phyloP scores from a whole-genome alignment of 169 alveolate species.

The Cryptosporidium sp. region DNA sequence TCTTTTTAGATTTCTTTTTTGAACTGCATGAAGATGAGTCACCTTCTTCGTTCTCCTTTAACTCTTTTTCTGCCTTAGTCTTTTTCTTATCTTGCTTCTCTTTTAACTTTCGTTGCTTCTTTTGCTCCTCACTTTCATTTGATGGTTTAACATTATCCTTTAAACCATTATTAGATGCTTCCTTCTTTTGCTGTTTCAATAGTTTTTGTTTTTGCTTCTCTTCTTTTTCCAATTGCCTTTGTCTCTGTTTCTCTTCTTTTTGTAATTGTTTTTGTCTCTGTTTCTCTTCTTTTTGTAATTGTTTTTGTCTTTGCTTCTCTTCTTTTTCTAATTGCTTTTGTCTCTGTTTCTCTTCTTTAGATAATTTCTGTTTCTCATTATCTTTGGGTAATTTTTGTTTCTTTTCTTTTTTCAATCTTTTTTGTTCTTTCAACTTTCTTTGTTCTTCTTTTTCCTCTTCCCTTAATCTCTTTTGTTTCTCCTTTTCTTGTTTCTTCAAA shows the following conservation, averaged over 20 bases:
- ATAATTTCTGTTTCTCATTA: too few relatives aligned
- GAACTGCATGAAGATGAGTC: not conserved
- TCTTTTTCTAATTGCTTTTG: not conserved
- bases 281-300: not conserved
- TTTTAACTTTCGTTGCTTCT: not conserved
- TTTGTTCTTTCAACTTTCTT: not conserved
- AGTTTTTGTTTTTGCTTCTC: not conserved
- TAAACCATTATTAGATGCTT: not conserved
- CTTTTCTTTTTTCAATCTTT: not conserved
- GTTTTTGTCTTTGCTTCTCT: not conserved
- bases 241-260: not conserved
- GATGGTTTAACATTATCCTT: not conserved
- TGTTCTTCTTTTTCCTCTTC: not conserved
- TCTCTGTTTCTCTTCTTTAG: not conserved
- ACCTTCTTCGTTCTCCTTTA: not conserved
- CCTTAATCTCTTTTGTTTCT: not conserved
- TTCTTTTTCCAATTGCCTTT: not conserved
- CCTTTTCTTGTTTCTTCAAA: not conserved
- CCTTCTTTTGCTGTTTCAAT: not conserved
- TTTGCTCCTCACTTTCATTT: not conserved
- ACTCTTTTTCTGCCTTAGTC: not conserved
- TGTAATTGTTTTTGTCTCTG: not conserved
- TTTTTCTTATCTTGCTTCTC: not conserved
- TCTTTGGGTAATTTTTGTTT: too few relatives aligned
- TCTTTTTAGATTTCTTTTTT: not conserved